Conservation (phyloP, 768 basidiomycete species). For the Inosperma sp. region DNA sequence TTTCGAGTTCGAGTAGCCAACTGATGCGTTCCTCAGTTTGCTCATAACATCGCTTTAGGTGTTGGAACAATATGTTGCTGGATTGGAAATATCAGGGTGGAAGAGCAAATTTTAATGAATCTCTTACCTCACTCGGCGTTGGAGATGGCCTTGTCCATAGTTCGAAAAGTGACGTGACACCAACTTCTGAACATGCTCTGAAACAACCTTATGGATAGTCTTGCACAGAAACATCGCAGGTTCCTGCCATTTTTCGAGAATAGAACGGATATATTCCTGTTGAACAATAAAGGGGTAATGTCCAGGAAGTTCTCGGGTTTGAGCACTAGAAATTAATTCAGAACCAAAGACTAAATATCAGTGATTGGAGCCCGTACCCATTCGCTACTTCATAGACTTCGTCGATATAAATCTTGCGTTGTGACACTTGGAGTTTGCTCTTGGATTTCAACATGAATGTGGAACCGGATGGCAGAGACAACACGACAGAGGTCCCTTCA, state of each 20-base stretch:
- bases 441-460: too few species aligned
- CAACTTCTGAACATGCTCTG: conserved; percentile 37
- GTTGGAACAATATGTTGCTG: conserved; percentile 38
- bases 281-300: conserved; percentile 63
- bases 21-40: conserved; percentile 36
- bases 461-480: too few species aligned
- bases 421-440: background rate
- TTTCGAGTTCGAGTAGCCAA: conserved; percentile 49
- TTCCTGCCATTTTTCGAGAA: conserved; percentile 43
- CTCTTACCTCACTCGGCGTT: conserved; percentile 40
- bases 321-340: conserved; percentile 40
- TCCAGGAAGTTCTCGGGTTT: conserved; percentile 66
- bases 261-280: conserved; percentile 40
- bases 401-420: conserved; percentile 41
- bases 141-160: conserved; percentile 50
- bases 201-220: conserved; percentile 33
- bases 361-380: conserved; percentile 32
- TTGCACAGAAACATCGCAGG: conserved; percentile 47
- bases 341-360: background rate
- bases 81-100: background rate
- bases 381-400: conserved; percentile 46
- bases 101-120: background rate
- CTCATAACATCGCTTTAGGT: conserved; percentile 42
- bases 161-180: conserved; percentile 46
- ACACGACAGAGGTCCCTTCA: background rate